These are phyloP conservation scores for Durio zibethinus DNA, from an alignment of 345 rosid species.

Conservation along the genomic window DNA sequence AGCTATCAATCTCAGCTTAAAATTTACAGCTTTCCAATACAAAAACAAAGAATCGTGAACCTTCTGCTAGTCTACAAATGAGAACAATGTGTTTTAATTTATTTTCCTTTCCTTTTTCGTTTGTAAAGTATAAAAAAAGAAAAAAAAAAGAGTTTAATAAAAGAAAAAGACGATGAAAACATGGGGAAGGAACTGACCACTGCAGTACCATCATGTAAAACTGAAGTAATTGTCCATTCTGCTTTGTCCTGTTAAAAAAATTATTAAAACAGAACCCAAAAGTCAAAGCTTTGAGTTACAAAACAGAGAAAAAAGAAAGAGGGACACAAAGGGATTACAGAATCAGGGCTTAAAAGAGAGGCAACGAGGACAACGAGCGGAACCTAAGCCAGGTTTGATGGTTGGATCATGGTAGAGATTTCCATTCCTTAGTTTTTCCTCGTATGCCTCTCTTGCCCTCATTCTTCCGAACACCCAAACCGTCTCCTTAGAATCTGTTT, in stretches of 20 bases:
- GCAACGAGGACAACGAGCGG: slow-evolving; percentile 91
- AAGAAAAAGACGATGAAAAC: background rate
- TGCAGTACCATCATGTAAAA: slow-evolving; percentile 80
- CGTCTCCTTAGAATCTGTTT: background rate
- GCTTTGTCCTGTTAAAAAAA: slow-evolving; percentile 45
- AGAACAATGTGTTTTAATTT: background rate
- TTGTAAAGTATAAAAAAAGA: background rate
- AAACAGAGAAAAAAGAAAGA: background rate
- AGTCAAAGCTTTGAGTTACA: background rate
- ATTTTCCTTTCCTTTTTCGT: background rate
- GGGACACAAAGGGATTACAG: slow-evolving; percentile 33
- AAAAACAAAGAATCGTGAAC: background rate
- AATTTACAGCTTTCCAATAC: background rate
- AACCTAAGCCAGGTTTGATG: slow-evolving; percentile 82
- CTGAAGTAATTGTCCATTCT: slow-evolving; percentile 79
- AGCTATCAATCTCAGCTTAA: background rate
- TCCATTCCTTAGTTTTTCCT: slow-evolving; percentile 72
- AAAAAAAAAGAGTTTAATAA: background rate
- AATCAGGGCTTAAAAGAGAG: slow-evolving; percentile 66
- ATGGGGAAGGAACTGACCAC: slow-evolving; percentile 49
- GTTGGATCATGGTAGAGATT: slow-evolving; percentile 80
- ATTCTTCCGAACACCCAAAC: slow-evolving; percentile 19
- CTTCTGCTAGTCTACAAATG: background rate
- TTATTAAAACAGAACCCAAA: background rate
- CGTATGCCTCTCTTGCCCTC: slow-evolving; percentile 88